These are phyloP conservation scores for Neurospora sp. DNA, from an alignment of 495 filamentous ascomycete species.

Conservation along the genomic window DNA sequence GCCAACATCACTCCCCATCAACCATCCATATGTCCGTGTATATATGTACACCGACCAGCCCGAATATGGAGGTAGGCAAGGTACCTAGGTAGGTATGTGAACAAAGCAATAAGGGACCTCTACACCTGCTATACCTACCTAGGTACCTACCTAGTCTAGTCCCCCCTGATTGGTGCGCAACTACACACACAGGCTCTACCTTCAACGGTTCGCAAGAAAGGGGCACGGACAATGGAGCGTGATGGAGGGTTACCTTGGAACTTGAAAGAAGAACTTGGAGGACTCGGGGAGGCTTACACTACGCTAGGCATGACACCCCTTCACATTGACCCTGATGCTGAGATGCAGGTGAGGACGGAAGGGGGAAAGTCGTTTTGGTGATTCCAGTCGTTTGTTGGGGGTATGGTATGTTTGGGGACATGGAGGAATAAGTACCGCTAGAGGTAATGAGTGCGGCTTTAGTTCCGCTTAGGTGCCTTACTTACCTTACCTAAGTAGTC, in stretches of 20 bases:
- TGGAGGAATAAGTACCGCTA: neutral
- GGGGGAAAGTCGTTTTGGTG: neutral
- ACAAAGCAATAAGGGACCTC: neutral
- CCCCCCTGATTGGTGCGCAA: neutral
- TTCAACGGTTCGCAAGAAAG: neutral
- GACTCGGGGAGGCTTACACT: neutral
- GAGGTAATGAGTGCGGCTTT: neutral
- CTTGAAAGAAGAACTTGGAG: neutral
- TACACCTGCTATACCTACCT: neutral
- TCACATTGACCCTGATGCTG: neutral
- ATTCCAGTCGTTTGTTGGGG: neutral
- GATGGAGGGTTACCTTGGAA: neutral
- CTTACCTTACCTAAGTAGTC: neutral
- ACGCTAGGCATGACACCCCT: neutral
- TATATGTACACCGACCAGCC: no score
- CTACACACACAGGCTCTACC: neutral
- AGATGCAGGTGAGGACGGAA: neutral
- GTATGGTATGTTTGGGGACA: neutral
- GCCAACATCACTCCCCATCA: no score
- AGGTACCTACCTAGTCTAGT: neutral
- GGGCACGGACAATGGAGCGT: neutral
- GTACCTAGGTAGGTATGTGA: neutral
- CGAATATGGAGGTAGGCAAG: no score
- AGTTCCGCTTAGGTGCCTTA: neutral
- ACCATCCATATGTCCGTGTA: neutral